Conservation (phyloP, 768 basidiomycete species). For the Russula abietina region DNA sequence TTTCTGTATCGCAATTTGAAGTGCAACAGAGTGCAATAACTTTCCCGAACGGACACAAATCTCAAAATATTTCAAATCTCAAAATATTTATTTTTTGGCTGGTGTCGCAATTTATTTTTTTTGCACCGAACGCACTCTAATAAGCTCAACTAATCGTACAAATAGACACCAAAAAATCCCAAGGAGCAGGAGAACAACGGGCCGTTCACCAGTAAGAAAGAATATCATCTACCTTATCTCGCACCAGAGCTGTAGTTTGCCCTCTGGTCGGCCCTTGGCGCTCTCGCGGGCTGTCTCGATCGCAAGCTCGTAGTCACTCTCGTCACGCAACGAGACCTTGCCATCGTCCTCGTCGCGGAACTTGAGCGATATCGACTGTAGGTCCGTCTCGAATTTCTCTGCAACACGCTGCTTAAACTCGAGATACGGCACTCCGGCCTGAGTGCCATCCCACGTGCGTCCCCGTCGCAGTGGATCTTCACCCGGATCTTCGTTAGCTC, state of each 20-base stretch:
- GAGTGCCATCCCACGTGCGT: constrained; percentile 83
- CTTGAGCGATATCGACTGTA: constrained; percentile 56
- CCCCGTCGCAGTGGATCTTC: constrained; percentile 81
- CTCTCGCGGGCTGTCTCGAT: constrained; percentile 79
- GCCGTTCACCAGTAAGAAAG: background rate
- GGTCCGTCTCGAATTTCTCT: constrained; percentile 60
- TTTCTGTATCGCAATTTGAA: no score
- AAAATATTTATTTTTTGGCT: no score
- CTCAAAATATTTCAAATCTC: no score
- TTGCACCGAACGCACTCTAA: no score
- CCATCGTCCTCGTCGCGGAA: constrained; percentile 90
- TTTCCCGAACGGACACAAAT: no score
- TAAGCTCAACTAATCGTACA: no score
- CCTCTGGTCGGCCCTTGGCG: constrained; percentile 71
- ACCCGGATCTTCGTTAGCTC: constrained; percentile 76
- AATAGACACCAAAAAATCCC: background rate
- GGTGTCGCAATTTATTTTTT: no score
- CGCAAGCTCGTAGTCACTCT: constrained; percentile 85
- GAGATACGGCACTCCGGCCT: constrained; percentile 56
- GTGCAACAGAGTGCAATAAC: no score
- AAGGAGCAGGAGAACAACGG: background rate
- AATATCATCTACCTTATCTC: constrained; percentile 14
- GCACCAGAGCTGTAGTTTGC: constrained; percentile 85
- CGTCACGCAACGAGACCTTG: constrained; percentile 73
- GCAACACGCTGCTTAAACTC: constrained; percentile 74